Evolutionary conservation across 2,329 filamentous ascomycete genomes (phyloP), one percentile per base, ranked within the genome.

Genomic region (Aspergillus intermedius): DNA sequence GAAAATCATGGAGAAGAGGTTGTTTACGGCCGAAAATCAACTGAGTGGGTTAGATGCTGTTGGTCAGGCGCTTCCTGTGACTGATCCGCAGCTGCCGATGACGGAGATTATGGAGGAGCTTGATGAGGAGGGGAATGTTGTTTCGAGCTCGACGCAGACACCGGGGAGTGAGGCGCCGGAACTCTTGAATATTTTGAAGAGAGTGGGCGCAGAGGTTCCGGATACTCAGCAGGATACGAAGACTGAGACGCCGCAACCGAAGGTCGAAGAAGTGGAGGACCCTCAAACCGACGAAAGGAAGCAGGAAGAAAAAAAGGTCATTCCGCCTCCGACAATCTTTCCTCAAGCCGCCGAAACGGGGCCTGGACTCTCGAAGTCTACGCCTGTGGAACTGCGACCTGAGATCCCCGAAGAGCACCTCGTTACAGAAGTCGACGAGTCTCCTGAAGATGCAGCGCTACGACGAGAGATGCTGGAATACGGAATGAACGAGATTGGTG

Each of bases 61-160:
- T 40, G 79, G 77, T 48, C 77, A 83, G 21, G 79, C 83, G 0
- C 81, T 83, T 47, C 28, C 37, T 17, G 82, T 86, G 51, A 85
- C 87, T 51, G 82, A 83, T 10, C 84, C 83, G 1, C 58, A 60
- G 25, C 74, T 90, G 45, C 87, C 90, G 0, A 80, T 97, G 50
- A 91, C 87, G 28, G 93, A 97, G 60, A 97, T 98, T 55, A 76
- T 89, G 47, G 93, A 98, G 69, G 83, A 95, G 71, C 75, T 97
- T 21, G 93, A 97, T 62, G 91, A 96, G 7, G 81, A 95, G 9
- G 93, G 84, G 48, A 93, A 95, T 60, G 79, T 97, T 3, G 69
- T 95, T 44, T 87, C 81, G 0, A 82, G 79, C 57, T 79, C 74
- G 48, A 71, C 86, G 25, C 80, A 82, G 34, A 80, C 73, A n/a